Evolutionary conservation across 208 protist genomes (phyloP), one percentile per base, ranked within the genome.

Genomic region (Blastocrithidia nonstop): DNA sequence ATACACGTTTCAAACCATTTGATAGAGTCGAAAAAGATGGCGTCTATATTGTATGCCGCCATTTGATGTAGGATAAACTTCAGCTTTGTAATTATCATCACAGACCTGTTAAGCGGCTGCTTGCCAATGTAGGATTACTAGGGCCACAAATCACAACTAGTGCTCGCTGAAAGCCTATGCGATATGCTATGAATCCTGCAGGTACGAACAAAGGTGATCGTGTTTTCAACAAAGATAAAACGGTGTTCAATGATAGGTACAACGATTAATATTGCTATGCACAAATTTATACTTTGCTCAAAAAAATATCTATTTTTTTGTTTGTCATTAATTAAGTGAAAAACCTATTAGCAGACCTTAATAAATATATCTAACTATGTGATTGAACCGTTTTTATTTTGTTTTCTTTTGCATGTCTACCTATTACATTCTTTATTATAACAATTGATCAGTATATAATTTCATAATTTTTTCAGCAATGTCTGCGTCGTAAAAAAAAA

Each of bases 31-130:
- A 89, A 49, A 89, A 83, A 37, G 85, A 93, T 54, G 85, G 85
- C 22, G 79, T 90, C 36, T 70, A 93, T 63, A 64, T 90, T 22
- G 39, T 93, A 8, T 71, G 71, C 39, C 66, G 69, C 21, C 71
- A 93, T 45, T 32, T 93, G 17, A 93, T 93, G 85, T 80, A 90
- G 17, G 85, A 93, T 44, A 93, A 93, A 52, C 61, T 93, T 43
- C 75, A 88, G 57, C 58, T 89, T 28, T 85, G 77, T 50, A 88
- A 86, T 44, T 90, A 93, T 36, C 85, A 93, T 48, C 80, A 88
- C 40, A 67, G 78, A 15, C 75, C 80, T 7, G 72, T 85, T 37
- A 89, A 93, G 57, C 62, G 80, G 13, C 45, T 93, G 55, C 72
- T 89, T 37, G 87, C 77, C 47, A 93, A 93, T 35, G 68, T 93